Base-by-base conservation (phyloP, 768 basidiomycete genomes). In the Phaeolepiota aurea region DNA sequence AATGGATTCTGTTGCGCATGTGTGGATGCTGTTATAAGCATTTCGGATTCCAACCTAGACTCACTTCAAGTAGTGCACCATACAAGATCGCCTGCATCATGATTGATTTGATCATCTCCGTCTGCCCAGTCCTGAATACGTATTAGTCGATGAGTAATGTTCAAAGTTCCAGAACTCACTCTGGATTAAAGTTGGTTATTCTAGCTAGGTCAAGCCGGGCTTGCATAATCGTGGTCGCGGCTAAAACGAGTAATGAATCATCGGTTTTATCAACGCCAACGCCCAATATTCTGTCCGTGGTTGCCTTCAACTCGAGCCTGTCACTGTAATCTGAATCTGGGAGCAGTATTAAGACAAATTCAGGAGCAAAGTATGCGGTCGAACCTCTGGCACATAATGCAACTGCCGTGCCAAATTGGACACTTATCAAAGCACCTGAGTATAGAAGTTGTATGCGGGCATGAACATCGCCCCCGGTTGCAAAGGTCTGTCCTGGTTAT, bases 61-160 rank as follows among this genome's bases (percentile, higher is more conserved):
- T 21, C 54, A 82, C 82, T 54, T 79, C 72, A 16, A 79, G 67
- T 48, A 78, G 65, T 19, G 82, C 71, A 10, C 83, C 83, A 53
- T 87, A 88, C 22, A 88, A 54, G 46, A 89, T 87, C 9, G 86
- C 87, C 53, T 89, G 85, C 33, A 77, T 84, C 79, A 90, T 80
- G 18, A 77, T 84, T 5, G 82, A 79, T 57, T 82, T 82, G 54
- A 88, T 75, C 18, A 89, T 63, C 43, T 74, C 73, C 2, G 82
- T 77, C 32, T 65, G 73, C 44, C 79, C 87, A 42, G 68, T 76
- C 38, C 79, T 83, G 41, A n/a, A n/a, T 12, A 39, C 28, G 15
- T 20, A 28, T 5, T 32, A 34, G 4, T 20, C 5, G 5, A 41
- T 33, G n/a, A 33, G 28, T 15, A 34, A 10, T n/a, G 4, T 4